Base-by-base conservation (phyloP, 1,139 yeast species). In the Hansenula anomala region DNA sequence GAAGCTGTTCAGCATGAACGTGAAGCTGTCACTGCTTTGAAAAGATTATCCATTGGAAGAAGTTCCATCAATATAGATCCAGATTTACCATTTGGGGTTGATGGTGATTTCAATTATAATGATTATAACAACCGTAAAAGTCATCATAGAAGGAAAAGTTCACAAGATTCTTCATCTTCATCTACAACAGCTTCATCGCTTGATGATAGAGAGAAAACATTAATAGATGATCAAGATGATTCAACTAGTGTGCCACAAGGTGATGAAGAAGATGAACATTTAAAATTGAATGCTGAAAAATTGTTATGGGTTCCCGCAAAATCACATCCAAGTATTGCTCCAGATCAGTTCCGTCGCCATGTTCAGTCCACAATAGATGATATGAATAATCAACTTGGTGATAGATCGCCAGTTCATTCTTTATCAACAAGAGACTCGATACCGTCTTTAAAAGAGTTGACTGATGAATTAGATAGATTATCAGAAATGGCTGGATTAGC, bases 261-360 rank as follows among this genome's bases (percentile, higher is more conserved):
- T n/a, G n/a, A 26, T 11, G 37, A 35, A n/a, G 43, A 40, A 6
- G 42, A 48, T 10, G 37, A 43, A 10, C 34, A 36, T 24, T 30
- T 42, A 12, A 40, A 34, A 14, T 37, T 59, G 6, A 66, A 63
- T 33, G 59, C 71, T 2, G 60, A 65, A 26, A 66, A 69, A 38
- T 60, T 80, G 14, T 64, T 89, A 37, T 90, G 98, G 98, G 97
- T 92, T 2, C 97, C 97, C 0, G 97, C 97, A 1, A 80, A 79
- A 47, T 73, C 88, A 35, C 98, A 92, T 58, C 97, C 98, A 2
- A 92, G 85, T 54, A 77, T 92, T 15, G 90, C 95, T 28, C 97
- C 97, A 1, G 95, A 87, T 52, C 88, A 86, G 52, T 92, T 89
- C 72, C 75, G 83, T 50, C 75, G 79, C 46, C 89, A 88, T 62